Evolutionary conservation across 2,329 filamentous ascomycete genomes (phyloP).

Genomic region (Calonectria fujianensis): DNA sequence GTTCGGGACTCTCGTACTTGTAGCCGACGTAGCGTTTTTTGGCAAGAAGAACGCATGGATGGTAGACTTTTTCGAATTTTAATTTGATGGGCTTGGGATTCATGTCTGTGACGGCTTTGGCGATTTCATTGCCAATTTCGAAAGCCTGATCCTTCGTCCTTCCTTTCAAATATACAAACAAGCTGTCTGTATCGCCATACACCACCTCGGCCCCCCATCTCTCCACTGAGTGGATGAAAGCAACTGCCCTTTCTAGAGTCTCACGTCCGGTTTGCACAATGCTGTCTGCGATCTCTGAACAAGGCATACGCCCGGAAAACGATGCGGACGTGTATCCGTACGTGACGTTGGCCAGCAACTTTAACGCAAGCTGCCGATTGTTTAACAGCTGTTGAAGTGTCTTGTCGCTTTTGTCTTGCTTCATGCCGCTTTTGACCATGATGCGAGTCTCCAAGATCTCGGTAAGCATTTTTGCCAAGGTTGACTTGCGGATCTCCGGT

Average conservation of each 20-base stretch:
- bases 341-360: slow-evolving; percentile 98
- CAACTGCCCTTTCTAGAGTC: slow-evolving; percentile 94
- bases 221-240: slow-evolving; percentile 90
- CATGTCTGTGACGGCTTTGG: slow-evolving; percentile 88
- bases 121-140: slow-evolving; percentile 93
- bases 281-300: slow-evolving; percentile 97
- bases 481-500: slow-evolving; percentile 87
- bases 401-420: slow-evolving; percentile 91
- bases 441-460: slow-evolving; percentile 97
- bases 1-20: slow-evolving; percentile 89
- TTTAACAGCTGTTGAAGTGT: slow-evolving; percentile 90
- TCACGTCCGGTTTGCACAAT: slow-evolving; percentile 98
- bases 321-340: slow-evolving; percentile 98
- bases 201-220: slow-evolving; percentile 97
- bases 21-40: slow-evolving; percentile 99
- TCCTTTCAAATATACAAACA: slow-evolving; percentile 93
- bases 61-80: slow-evolving; percentile 99
- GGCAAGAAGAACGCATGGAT: slow-evolving; percentile 93
- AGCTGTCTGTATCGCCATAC: slow-evolving; percentile 96
- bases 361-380: slow-evolving; percentile 94
- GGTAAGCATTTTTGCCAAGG: slow-evolving; percentile 96
- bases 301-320: slow-evolving; percentile 98
- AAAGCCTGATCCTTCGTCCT: slow-evolving; percentile 93
- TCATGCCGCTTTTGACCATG: slow-evolving; percentile 99
- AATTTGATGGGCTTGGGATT: slow-evolving; percentile 95